Base-by-base conservation (phyloP, 2,329 filamentous ascomycete genomes). In the Pseudocercospora ulei region DNA sequence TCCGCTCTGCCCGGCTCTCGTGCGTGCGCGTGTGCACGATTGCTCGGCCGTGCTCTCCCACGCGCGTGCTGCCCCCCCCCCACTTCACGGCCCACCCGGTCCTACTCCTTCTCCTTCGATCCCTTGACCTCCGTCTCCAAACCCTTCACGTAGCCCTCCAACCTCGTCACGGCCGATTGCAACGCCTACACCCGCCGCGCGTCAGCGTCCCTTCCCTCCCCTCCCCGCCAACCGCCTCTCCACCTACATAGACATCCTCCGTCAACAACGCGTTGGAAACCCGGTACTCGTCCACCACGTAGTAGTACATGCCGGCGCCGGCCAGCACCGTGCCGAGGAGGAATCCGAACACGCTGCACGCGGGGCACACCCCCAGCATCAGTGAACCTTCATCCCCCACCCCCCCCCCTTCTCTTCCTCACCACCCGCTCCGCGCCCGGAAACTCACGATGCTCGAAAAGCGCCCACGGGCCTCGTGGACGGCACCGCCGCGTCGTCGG, bases 181-280 rank as follows among this genome's bases (percentile, higher is more conserved):
- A 96, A 73, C 50, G 83, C 79, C 87, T 93, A 35, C 20, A 3
- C 9, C 2, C 5, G 14, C 18, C n/a, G 20, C 18, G 23, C 18
- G 18, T 26, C 24, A 5, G 4, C 11, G 16, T 23, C 3, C 6
- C 11, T 3, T 8, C 14, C 1, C 18, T 6, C 5, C 30, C n/a
- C 8, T 9, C 6, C 11, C 18, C 11, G 11, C 7, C 9, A 11
- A n/a, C 8, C 1, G 12, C 1, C n/a, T 14, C 7, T 19, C 23
- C 18, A 80, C 84, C 64, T 74, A 95, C 88, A 65, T 88, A 88
- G 62, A 96, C 94, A 65, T 96, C 88, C 66, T 94, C 86, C 45
- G 80, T 88, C 65, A 96, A 69, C 58, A 95, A 73, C 66, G 93
- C 83, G 68, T 95, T 96, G 53, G 85, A 83, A 27, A 86, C 72